These are phyloP conservation scores for Saccharomycopsis schoenii DNA, from an alignment of 805 yeast species.

Conservation along the genomic window DNA sequence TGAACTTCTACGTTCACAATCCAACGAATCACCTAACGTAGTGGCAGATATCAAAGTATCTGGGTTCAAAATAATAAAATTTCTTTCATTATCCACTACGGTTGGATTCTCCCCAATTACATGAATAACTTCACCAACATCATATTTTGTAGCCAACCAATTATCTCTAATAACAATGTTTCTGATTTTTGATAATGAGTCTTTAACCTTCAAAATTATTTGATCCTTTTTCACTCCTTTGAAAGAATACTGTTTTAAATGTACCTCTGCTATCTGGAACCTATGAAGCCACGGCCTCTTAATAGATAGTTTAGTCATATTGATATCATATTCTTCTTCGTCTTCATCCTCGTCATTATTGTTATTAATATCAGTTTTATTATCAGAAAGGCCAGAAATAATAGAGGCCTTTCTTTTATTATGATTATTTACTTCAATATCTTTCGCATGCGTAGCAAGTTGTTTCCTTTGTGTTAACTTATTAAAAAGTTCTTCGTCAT, in stretches of 20 bases:
- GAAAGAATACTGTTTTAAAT: constrained; percentile 3
- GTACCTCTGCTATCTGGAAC: constrained; percentile 10
- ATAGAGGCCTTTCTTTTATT: background rate
- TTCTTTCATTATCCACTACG: constrained; percentile 42
- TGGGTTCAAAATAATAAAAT: constrained; percentile 74
- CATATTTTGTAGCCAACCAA: constrained; percentile 42
- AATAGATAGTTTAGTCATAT: constrained; percentile 14
- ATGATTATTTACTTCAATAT: background rate
- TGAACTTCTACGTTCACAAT: constrained; percentile 65
- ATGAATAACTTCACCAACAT: constrained; percentile 50
- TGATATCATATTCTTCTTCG: constrained; percentile 1
- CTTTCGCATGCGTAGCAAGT: background rate
- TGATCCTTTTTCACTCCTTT: constrained; percentile 14
- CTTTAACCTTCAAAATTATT: constrained; percentile 39
- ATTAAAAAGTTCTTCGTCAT: constrained; percentile 4
- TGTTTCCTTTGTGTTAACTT: constrained; percentile 2
- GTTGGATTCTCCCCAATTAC: constrained; percentile 34
- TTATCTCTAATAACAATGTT: constrained; percentile 52
- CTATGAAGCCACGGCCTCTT: constrained; percentile 15
- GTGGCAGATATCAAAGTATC: constrained; percentile 79
- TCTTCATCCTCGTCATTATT: background rate
- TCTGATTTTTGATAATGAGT: constrained; percentile 25
- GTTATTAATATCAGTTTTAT: background rate
- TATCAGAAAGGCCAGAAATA: background rate
- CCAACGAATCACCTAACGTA: constrained; percentile 61